Base-by-base conservation (phyloP, 2,329 filamentous ascomycete genomes). In the Cladosporium sphaerospermum region DNA sequence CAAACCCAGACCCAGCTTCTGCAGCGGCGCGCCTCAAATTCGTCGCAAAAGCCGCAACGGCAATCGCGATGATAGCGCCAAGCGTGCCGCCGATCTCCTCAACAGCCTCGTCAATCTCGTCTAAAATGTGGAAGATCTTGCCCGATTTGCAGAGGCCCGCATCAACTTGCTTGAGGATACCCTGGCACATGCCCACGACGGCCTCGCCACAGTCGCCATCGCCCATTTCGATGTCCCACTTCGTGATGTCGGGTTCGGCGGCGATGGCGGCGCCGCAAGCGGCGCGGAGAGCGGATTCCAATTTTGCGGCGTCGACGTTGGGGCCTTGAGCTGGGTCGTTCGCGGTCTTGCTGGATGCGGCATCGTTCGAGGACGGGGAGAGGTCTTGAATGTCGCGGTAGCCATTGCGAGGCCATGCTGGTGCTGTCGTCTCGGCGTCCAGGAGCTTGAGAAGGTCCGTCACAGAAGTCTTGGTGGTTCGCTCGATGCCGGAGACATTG, bases 181-280 rank as follows among this genome's bases (percentile, higher is more conserved):
- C 62, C 33, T 64, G 64, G 55, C 67, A 69, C 65, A 70, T 69
- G 16, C 61, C 61, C 16, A 61, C 67, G 1, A 76, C 73, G 23
- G 74, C 73, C 62, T 86, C 80, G 36, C 83, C 83, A 62, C 82
- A 86, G 67, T 85, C 82, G 9, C 82, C 82, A 60, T 85, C 83
- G 34, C 81, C 82, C 75, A 84, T 80, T 44, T 81, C 65, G 4
- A 78, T 82, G 64, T 85, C 81, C 76, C 79, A 84, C 56, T 71
- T 77, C 1, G 83, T 85, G 41, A 85, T 69, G 54, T 84, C 78
- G 0, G 81, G 81, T 64, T 85, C 82, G 3, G 82, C 80, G 8
- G 71, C 71, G 43, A 84, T 71, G 2, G 82, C 73, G 2, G 71
- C 70, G 13, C 69, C 66, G 62, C 74, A 76, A 23, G 73, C 75